Conservation (phyloP, 2,329 filamentous ascomycete genomes). For the Fonsecaea pugnacius region DNA sequence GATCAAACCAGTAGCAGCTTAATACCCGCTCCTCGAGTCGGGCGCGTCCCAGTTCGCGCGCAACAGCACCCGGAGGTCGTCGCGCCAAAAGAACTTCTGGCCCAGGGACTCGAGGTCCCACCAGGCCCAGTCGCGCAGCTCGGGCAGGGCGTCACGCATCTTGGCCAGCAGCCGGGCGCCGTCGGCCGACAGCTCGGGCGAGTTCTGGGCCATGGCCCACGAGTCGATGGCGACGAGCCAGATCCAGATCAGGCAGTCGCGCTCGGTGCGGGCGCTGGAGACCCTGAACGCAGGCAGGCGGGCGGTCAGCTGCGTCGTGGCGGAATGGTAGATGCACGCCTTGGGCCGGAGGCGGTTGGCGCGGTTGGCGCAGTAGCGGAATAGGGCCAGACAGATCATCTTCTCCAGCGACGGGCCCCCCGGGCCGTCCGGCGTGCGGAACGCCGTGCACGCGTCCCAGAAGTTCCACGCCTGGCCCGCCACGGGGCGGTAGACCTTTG, state of each 20-base stretch:
- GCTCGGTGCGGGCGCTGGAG: background rate
- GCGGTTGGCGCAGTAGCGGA: slow-evolving; percentile 12
- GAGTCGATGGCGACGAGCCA: slow-evolving; percentile 5
- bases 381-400: slow-evolving; percentile 8
- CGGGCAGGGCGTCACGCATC: background rate
- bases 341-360: background rate
- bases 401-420: slow-evolving; percentile 2
- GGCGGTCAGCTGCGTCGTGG: slow-evolving; percentile 10
- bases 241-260: slow-evolving; percentile 10
- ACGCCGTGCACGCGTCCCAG: slow-evolving; percentile 12
- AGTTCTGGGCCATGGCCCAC: background rate
- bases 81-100: slow-evolving; percentile 14
- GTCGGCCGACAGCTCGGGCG: background rate
- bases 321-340: slow-evolving; percentile 12
- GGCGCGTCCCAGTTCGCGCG: background rate
- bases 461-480: slow-evolving; percentile 8
- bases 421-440: background rate
- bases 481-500: slow-evolving; percentile 1
- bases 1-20: background rate
- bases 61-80: background rate
- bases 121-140: slow-evolving; percentile 10
- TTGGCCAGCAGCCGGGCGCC: background rate
- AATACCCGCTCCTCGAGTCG: background rate
- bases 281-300: background rate
- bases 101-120: slow-evolving; percentile 7